Base-by-base conservation (phyloP, 2,329 filamentous ascomycete species). In the Penicillium sp. region DNA sequence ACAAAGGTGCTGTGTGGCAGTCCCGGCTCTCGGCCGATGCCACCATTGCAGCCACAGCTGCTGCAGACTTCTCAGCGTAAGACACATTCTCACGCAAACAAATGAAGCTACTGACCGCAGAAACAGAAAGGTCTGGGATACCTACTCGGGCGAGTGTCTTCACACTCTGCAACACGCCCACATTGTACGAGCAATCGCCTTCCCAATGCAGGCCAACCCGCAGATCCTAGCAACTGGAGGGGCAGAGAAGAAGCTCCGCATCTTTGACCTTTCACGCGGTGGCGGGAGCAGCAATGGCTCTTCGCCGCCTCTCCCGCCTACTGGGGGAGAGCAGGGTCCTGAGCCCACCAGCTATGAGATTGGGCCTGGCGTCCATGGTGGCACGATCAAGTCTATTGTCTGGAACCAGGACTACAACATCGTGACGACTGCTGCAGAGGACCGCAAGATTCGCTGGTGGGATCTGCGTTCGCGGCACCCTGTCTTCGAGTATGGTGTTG, bases 1-100 rank as follows among this genome's bases (percentile, higher is more conserved):
- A 99, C 79, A 97, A 99, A 76, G 94, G 94, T 58, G 94, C 94
- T 34, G 93, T 97, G 54, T 99, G 94, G 91, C 92, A 96, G 76
- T 90, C 92, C 49, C 85, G 92, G 64, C 81, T 99, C 33, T 96
- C 91, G 48, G 86, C 89, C 18, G 91, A 97, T 75, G 90, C 91
- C 39, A 85, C 85, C 24, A 86, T 91, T 44, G 93, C 94, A 52
- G 94, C 92, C 9, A 97, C 95, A 31, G 94, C 90, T 43, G 95
- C 92, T 45, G 94, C 94, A 46, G 94, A 99, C 72, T 99, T 99
- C 72, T 94, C 90, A 52, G 90, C 90, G 88, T 92, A 80, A 68
- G 86, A 76, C 45, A 29, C 28, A 26, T 50, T 18, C 18, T 13
- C 33, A 42, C 18, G 31, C 12, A 16, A 36, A 5, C 18, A 15